Evolutionary conservation across 805 yeast species (phyloP).

Genomic region (Metschnikowia shivogae): DNA sequence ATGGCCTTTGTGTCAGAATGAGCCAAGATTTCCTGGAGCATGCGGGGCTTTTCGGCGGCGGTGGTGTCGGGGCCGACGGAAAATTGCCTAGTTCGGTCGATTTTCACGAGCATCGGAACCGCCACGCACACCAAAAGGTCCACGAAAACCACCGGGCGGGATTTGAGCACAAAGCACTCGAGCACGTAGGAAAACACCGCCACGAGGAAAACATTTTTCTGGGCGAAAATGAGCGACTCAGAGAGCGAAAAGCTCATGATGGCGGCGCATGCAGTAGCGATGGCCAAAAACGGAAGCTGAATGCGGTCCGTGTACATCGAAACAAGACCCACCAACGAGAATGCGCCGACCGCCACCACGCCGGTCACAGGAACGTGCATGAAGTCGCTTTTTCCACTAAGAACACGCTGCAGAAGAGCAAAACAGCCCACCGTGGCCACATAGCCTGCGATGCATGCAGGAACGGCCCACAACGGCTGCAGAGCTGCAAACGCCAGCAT

Average conservation of each 20-base stretch:
- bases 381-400: not conserved
- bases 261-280: slow-evolving; percentile 12
- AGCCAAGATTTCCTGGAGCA: slow-evolving; percentile 29
- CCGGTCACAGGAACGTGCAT: not conserved
- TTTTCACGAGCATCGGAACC: slow-evolving; percentile 11
- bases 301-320: not conserved
- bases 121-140: slow-evolving; percentile 8
- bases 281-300: slow-evolving; percentile 12
- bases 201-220: slow-evolving; percentile 8
- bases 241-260: slow-evolving; percentile 12
- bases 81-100: slow-evolving; percentile 6
- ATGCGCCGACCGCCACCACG: not conserved
- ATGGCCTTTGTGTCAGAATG: slow-evolving; percentile 77
- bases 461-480: not conserved
- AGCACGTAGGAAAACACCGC: slow-evolving; percentile 12
- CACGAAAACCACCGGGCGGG: slow-evolving; percentile 2
- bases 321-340: slow-evolving; percentile 1
- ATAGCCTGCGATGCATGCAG: slow-evolving; percentile 18
- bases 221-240: slow-evolving; percentile 8
- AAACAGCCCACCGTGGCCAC: slow-evolving; percentile 16
- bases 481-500: slow-evolving; percentile 11
- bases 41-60: slow-evolving; percentile 10
- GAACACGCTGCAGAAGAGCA: slow-evolving; percentile 9
- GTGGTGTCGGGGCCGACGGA: not conserved
- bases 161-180: slow-evolving; percentile 14